Evolutionary conservation across 768 basidiomycete species (phyloP).

Genomic region (Thelephora aurantiotincta): DNA sequence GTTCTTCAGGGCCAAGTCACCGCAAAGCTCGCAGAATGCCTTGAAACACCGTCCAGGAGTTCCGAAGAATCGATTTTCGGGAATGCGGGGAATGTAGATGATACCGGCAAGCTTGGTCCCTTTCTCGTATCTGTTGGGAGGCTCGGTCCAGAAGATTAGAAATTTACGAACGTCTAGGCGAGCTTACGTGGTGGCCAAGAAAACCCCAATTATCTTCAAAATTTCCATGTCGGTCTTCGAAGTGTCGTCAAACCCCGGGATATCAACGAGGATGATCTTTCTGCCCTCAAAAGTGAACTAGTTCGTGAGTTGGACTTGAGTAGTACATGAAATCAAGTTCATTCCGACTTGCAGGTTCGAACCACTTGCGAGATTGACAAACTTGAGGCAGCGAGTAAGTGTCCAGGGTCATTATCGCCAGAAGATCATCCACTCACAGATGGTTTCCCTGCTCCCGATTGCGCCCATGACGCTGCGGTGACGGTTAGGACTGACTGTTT

Average conservation of each 20-base stretch:
- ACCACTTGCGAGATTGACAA: constrained; percentile 11
- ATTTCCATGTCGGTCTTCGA: constrained; percentile 8
- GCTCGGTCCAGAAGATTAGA: too few species aligned
- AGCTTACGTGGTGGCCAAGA: constrained; percentile 9
- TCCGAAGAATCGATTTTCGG: constrained; percentile 11
- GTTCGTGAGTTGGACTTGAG: constrained; percentile 6
- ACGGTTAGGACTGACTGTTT: too few species aligned
- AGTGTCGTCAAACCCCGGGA: constrained; percentile 13
- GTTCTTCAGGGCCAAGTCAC: constrained; percentile 31
- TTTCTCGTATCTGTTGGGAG: constrained; percentile 6
- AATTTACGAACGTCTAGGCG: too few species aligned
- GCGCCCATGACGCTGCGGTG: constrained; percentile 18
- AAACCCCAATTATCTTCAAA: constrained; percentile 6
- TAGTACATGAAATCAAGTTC: constrained; percentile 10
- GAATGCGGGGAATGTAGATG: constrained; percentile 14
- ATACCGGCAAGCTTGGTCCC: constrained; percentile 10
- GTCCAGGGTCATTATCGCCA: too few species aligned
- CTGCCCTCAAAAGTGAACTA: constrained; percentile 8
- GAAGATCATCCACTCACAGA: too few species aligned
- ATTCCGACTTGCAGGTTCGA: constrained; percentile 10
- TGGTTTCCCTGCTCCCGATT: constrained; percentile 23
- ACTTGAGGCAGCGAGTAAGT: constrained; percentile 4
- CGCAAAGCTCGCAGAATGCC: constrained; percentile 39
- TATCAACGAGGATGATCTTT: constrained; percentile 10
- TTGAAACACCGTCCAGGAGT: constrained; percentile 25